Evolutionary conservation across 225 moss, liverwort and hornwort species (phyloP).

Genomic region (Sphagnum tenellum): DNA sequence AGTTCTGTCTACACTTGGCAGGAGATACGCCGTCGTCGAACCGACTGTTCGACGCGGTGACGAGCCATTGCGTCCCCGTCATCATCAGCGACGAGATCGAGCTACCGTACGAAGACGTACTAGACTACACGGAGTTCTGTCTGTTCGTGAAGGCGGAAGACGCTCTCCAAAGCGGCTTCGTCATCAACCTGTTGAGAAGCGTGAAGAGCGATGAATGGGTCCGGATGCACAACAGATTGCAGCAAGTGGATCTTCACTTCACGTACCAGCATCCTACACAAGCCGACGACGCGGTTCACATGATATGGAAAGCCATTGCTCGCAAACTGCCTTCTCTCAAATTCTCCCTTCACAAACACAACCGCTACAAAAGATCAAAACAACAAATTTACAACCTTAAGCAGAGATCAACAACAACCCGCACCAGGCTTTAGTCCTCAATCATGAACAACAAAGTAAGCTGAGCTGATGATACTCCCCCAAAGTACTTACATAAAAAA

Average conservation of each 20-base stretch:
- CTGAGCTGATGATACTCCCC: no score
- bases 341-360: not conserved
- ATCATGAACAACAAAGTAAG: no score
- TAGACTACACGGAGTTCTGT: slow-evolving; percentile 44
- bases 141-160: slow-evolving; percentile 20
- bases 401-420: no score
- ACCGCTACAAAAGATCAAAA: no score
- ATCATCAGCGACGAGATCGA: slow-evolving; percentile 48
- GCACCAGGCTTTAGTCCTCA: no score
- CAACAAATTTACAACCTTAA: no score
- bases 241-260: slow-evolving; percentile 10
- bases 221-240: slow-evolving; percentile 2
- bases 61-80: slow-evolving; percentile 43
- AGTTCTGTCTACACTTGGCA: slow-evolving; percentile 49
- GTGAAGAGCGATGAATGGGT: slow-evolving; percentile 1
- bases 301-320: slow-evolving; percentile 15
- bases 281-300: slow-evolving; percentile 9
- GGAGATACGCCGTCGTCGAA: slow-evolving; percentile 49
- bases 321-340: slow-evolving; percentile 7
- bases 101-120: slow-evolving; percentile 36
- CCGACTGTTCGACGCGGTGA: slow-evolving; percentile 40
- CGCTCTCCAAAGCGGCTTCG: slow-evolving; percentile 27
- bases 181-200: slow-evolving; percentile 9
- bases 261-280: slow-evolving; percentile 10
- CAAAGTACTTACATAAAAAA: no score